Percentiles rank a stretch among this genome's conserved stretches.
These are phyloP conservation scores for Curvularia lunata DNA, from an alignment of 2,329 filamentous ascomycete genomes.

Conservation along the genomic window DNA sequence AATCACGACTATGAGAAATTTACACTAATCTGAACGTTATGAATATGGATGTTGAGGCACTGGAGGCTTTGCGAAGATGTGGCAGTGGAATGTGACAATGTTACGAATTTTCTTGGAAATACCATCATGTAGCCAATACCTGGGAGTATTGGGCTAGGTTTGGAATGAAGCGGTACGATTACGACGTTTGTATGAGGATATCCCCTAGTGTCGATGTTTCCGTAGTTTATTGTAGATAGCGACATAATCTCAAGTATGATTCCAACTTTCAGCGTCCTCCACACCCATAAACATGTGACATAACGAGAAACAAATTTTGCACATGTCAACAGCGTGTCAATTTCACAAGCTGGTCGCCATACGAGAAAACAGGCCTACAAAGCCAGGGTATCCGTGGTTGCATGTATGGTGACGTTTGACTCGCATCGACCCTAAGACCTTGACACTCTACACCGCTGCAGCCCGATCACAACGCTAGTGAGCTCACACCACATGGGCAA, in stretches of 20 bases:
- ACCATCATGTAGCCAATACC: constrained; percentile 14
- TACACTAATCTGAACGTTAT: background rate
- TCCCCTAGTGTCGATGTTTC: constrained; percentile 5
- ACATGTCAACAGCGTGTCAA: background rate
- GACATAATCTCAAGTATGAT: constrained; percentile 3
- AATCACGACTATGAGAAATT: background rate
- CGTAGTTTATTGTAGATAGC: constrained; percentile 8
- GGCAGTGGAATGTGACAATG: constrained; percentile 7
- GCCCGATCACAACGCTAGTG: background rate
- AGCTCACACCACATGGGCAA: background rate
- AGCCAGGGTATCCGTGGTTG: constrained; percentile 7
- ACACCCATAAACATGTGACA: background rate
- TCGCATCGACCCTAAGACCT: constrained; percentile 4
- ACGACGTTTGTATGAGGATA: constrained; percentile 12
- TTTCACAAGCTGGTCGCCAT: background rate
- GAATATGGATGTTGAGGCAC: constrained; percentile 7
- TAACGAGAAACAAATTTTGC: background rate
- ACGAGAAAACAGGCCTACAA: background rate
- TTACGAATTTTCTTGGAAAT: constrained; percentile 31
- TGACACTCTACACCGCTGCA: constrained; percentile 3
- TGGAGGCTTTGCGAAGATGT: background rate
- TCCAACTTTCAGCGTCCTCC: background rate
- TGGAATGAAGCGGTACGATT: constrained; percentile 2
- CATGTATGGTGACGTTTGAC: constrained; percentile 6
- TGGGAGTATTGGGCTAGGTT: constrained; percentile 3